Conservation (phyloP, 1,284 basidiomycete genomes). For the Malassezia pachydermatis region DNA sequence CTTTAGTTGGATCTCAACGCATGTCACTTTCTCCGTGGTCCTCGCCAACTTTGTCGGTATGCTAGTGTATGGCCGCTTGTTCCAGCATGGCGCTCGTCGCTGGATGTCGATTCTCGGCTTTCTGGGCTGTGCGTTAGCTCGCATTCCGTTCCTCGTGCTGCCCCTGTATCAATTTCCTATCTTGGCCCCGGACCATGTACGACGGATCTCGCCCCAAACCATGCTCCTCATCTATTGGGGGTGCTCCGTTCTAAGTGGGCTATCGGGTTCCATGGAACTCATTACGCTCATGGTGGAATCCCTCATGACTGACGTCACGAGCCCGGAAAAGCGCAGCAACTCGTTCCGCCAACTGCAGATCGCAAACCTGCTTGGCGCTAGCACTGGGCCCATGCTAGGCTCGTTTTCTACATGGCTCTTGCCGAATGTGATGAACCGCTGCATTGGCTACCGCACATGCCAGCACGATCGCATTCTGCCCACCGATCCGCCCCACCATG, state of each 20-base stretch:
- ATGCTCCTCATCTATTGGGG: constrained; percentile 16
- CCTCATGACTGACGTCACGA: constrained; percentile 6
- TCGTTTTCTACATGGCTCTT: constrained; percentile 1
- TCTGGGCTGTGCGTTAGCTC: constrained; percentile 6
- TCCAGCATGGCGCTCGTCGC: neutral
- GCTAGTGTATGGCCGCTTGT: constrained; percentile 13
- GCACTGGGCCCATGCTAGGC: constrained; percentile 11
- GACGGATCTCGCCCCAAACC: neutral
- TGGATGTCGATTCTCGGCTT: constrained; percentile 7
- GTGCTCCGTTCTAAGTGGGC: constrained; percentile 11
- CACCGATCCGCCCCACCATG: neutral
- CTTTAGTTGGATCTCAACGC: constrained; percentile 6
- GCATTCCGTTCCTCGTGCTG: constrained; percentile 13
- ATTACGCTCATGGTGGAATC: constrained; percentile 12
- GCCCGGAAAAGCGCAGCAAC: constrained; percentile 9
- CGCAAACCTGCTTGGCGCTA: constrained; percentile 15
- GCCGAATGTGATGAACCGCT: constrained; percentile 4
- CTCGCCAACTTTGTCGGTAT: constrained; percentile 17
- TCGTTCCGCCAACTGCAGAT: constrained; percentile 10
- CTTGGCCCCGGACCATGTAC: neutral
- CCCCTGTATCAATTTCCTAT: constrained; percentile 16
- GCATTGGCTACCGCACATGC: constrained; percentile 11
- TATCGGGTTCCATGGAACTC: constrained; percentile 12
- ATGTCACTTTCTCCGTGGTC: constrained; percentile 10
- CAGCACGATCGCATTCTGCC: neutral